Evolutionary conservation across 352 stramenopile species (phyloP), one percentile per base, ranked within the genome.

Genomic region (Pythium vanterpoolii): DNA sequence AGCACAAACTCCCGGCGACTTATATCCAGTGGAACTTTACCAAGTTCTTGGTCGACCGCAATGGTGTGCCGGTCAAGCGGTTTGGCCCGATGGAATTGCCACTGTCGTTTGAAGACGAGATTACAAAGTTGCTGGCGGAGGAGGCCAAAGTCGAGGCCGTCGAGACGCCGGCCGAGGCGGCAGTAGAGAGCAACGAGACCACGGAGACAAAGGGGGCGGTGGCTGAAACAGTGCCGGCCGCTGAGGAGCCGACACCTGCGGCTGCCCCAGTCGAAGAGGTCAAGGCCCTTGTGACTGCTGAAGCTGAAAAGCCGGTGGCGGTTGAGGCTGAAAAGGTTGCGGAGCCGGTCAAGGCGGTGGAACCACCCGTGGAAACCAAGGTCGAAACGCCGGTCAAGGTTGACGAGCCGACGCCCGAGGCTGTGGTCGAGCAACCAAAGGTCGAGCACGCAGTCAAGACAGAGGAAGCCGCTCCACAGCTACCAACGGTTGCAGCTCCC

Each of bases 21-120:
- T 90, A 86, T 64, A 81, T 97, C 55, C 83, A 88, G 60, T 96
- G 88, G 88, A 96, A 96, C 74, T 96, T 93, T 60, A 89, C 79
- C 24, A 96, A 95, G 68, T 97, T 97, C 61, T 62, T 98, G 10
- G 71, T 98, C 1, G 80, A 88, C 72, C 77, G 82, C 50, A 72
- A 91, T 24, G 91, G 91, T 27, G 71, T 62, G 48, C 74, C 90
- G 34, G 61, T 77, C 52, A 87, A 95, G 64, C 74, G 91, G 9
- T 97, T 73, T 53, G 75, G 71, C 0, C 81, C 87, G 1, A 88
- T 77, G 56, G 84, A 81, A 21, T 60, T 64, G 56, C 86, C 86
- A 18, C 46, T 87, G 10, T 84, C 83, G 42, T 86, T 97, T 61
- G 83, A 88, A 36, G 65, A 72, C 31, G 79, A 90, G 52, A 94